Evolutionary conservation across 495 filamentous ascomycete species (phyloP).

Genomic region (Aspergillus bridgeri): DNA sequence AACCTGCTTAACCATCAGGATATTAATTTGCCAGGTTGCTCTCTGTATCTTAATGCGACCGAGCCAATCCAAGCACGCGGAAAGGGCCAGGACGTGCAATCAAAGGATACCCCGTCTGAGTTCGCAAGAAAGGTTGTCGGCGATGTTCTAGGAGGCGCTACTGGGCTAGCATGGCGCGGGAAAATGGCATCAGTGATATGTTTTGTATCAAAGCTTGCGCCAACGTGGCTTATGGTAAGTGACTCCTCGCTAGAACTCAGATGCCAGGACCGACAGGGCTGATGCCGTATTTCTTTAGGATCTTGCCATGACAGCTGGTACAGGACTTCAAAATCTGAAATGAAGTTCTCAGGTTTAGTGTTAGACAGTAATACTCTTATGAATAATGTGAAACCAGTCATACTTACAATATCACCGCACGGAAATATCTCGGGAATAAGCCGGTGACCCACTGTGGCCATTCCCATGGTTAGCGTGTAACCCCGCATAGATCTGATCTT

Average conservation of each 20-base stretch:
- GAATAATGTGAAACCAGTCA: too few species aligned
- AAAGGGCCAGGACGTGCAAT: constrained; percentile 1
- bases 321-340: too few species aligned
- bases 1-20: constrained; percentile 6
- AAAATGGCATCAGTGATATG: not conserved
- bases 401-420: too few species aligned
- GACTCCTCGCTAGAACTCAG: not conserved
- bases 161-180: constrained; percentile 7
- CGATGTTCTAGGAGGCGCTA: constrained; percentile 8
- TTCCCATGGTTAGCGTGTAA: too few species aligned
- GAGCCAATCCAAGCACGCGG: not conserved
- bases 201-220: not conserved
- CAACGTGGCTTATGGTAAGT: not conserved
- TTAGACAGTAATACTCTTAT: too few species aligned
- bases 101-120: not conserved
- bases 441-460: too few species aligned
- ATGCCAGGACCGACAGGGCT: not conserved
- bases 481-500: too few species aligned
- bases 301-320: not conserved
- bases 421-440: too few species aligned
- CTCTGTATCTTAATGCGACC: constrained; percentile 6
- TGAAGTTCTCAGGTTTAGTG: too few species aligned
- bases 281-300: not conserved
- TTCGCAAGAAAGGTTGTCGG: constrained; percentile 12
- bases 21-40: constrained; percentile 2